Percentiles rank a stretch among this genome's conserved stretches.
Conservation (phyloP, 2,329 filamentous ascomycete genomes). For the Calonectria multiphialidica region DNA sequence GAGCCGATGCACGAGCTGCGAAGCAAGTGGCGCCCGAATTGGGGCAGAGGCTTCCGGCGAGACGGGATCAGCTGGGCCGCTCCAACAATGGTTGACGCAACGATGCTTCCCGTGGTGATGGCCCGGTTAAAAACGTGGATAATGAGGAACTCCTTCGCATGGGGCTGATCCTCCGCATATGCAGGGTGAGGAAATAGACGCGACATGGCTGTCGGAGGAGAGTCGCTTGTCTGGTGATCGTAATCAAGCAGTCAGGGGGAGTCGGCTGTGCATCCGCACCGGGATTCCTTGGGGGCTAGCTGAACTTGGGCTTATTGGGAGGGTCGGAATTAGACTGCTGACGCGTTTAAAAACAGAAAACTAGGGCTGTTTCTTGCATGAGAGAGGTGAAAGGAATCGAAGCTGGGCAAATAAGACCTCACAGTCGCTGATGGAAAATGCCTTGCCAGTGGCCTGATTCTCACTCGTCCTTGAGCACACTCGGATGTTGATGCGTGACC, state of each 20-base stretch:
- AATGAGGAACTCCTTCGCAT: not conserved
- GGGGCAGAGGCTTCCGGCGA: not conserved
- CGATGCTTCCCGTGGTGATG: not conserved
- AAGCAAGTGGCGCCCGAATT: not conserved
- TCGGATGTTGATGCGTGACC: not conserved
- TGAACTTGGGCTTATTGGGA: not conserved
- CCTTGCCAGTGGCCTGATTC: not conserved
- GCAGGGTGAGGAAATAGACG: constrained; percentile 9
- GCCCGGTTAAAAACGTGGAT: constrained; percentile 3
- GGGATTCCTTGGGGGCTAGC: not conserved
- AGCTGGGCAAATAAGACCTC: not conserved
- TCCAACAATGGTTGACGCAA: not conserved
- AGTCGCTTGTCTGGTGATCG: not conserved
- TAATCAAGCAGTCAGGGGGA: not conserved
- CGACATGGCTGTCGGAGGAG: not conserved
- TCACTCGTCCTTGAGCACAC: not conserved
- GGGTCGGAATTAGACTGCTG: not conserved
- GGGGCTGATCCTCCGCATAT: constrained; percentile 9
- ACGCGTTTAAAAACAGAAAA: not conserved
- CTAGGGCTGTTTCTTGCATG: not conserved
- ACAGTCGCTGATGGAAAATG: not conserved
- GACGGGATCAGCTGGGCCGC: constrained; percentile 1
- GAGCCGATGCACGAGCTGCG: not conserved
- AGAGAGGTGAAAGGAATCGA: not conserved
- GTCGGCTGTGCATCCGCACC: not conserved